Percentiles rank a stretch among this genome's conserved stretches.
Conservation (phyloP, 805 yeast genomes). For the Nakazawaea peltata region DNA sequence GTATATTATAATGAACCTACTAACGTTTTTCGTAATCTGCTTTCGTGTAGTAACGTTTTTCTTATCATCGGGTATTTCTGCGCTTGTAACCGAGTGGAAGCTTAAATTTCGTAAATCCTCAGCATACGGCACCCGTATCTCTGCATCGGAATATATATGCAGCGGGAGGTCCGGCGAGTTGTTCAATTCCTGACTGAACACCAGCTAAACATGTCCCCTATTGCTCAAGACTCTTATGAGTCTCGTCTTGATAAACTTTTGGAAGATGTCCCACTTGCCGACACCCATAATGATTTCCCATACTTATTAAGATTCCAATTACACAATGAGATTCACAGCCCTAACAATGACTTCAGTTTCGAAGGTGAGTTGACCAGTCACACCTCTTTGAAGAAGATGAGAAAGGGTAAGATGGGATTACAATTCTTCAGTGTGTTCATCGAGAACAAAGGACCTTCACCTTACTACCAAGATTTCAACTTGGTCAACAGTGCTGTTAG, state of each 20-base stretch:
- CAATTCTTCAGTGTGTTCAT: slow-evolving; percentile 45
- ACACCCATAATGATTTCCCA: slow-evolving; percentile 46
- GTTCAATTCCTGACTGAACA: too few species aligned
- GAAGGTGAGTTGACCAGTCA: slow-evolving; percentile 31
- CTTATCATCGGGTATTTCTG: too few species aligned
- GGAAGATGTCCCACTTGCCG: slow-evolving; percentile 29
- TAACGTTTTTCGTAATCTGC: too few species aligned
- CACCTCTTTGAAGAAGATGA: slow-evolving; percentile 34
- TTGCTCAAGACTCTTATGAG: slow-evolving; percentile 1
- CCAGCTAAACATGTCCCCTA: background rate
- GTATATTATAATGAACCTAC: too few species aligned
- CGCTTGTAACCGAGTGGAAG: too few species aligned
- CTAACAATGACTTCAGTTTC: slow-evolving; percentile 28
- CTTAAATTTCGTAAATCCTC: too few species aligned
- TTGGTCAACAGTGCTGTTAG: slow-evolving; percentile 34
- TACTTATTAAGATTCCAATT: slow-evolving; percentile 37
- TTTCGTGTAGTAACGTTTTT: too few species aligned
- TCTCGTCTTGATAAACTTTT: slow-evolving; percentile 4
- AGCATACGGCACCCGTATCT: too few species aligned
- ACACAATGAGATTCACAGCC: slow-evolving; percentile 30
- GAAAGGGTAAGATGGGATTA: slow-evolving; percentile 36
- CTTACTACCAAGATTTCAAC: slow-evolving; percentile 35
- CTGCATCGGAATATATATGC: too few species aligned
- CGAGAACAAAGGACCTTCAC: slow-evolving; percentile 31
- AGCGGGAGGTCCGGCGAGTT: too few species aligned